These are phyloP conservation scores for Bassia scoparia DNA, from an alignment of 148 eudicot genomes.

Conservation along the genomic window DNA sequence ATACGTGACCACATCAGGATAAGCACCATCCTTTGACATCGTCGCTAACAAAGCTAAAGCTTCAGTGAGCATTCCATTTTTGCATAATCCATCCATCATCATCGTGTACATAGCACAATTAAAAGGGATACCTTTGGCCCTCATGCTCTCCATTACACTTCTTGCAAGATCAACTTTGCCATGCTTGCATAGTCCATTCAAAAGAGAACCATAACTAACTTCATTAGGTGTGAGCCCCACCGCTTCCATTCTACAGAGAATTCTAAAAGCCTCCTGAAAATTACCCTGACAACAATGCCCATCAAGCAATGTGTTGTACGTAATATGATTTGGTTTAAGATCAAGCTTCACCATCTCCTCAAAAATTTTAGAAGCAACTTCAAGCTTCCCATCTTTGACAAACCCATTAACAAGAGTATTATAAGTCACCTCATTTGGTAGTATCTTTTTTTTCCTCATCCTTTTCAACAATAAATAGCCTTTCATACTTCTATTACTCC, in stretches of 20 bases:
- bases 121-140: constrained; percentile 33
- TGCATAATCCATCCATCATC: constrained; percentile 68
- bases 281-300: constrained; percentile 59
- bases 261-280: constrained; percentile 53
- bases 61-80: constrained; percentile 47
- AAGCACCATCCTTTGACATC: constrained; percentile 49
- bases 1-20: constrained; percentile 66
- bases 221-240: constrained; percentile 51
- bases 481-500: constrained; percentile 48
- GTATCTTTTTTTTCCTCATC: constrained; percentile 57
- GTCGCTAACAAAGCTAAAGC: constrained; percentile 44
- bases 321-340: constrained; percentile 50
- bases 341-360: constrained; percentile 57
- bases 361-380: constrained; percentile 53
- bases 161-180: constrained; percentile 55
- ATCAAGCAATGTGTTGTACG: constrained; percentile 68
- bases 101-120: constrained; percentile 48
- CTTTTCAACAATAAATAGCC: constrained; percentile 64
- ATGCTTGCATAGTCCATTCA: constrained; percentile 70
- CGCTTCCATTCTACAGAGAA: constrained; percentile 58
- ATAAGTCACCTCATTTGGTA: constrained; percentile 66
- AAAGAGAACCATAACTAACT: constrained; percentile 63
- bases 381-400: constrained; percentile 65
- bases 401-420: constrained; percentile 80
- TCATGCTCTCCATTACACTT: constrained; percentile 53